Evolutionary conservation across 1,284 basidiomycete genomes (phyloP), one percentile per base, ranked within the genome.

Genomic region (Fomitopsis betulina): DNA sequence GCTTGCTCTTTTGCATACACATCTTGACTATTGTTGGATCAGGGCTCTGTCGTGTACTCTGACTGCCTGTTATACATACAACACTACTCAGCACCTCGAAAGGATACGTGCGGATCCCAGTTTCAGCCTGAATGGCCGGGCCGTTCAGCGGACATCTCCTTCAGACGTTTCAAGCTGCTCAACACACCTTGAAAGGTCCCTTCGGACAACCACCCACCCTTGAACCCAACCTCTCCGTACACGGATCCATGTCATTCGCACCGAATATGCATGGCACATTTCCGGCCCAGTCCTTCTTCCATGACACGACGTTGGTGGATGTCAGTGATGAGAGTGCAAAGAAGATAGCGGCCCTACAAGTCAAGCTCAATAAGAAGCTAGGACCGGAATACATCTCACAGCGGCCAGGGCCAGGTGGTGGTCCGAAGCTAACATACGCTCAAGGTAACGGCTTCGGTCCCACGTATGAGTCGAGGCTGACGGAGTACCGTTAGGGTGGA

Each of bases 361-460:
- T 83, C 19, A 92, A 94, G 69, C 79, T 99, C 30, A 82, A 91
- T 67, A 88, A 88, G 75, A 91, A 91, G 65, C 85, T 99, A 4
- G 96, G 96, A 0, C 96, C 96, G 2, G 96, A 98, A 75, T 98
- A 85, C 68, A 84, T 98, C 57, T 93, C 91, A 2, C 87, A 91
- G 62, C 80, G 96, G n/a, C 89, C 91, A 1, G 96, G 96, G 2
- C 93, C 93, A 0, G 89, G 88, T 7, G 93, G 93, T 33, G 89
- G 89, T 0, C 80, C 83, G 7, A 97, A 96, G 72, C 76, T 99
- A 56, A 96, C 93, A 8, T 99, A 99, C 69, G 89, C 94, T 3
- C 96, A 98, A 72, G 97, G 66, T 67, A 17, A 9, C 58, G 27
- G 10, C 32, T 13, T 8, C 27, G 5, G 27, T 30, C 27, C 5